These are phyloP conservation scores for Catunica adiposa DNA, from an alignment of 2,329 filamentous ascomycete genomes.

Conservation along the genomic window DNA sequence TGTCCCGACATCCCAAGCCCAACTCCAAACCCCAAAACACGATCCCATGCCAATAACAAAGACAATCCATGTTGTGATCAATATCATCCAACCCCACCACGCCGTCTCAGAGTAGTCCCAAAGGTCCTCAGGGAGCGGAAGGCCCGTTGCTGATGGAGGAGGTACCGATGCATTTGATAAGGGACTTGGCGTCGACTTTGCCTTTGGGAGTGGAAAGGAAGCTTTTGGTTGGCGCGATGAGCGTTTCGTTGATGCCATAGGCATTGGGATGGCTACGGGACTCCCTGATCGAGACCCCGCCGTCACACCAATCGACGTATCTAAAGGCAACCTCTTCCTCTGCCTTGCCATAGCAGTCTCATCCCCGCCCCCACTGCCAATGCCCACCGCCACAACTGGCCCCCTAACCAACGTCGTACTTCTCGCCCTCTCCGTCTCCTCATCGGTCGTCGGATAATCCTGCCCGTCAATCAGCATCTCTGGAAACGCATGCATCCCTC, in stretches of 20 bases:
- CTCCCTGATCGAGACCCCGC: too few relatives aligned
- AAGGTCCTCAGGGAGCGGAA: conserved; percentile 35
- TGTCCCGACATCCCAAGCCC: conserved; percentile 97
- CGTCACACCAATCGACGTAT: too few relatives aligned
- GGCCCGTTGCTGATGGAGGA: conserved; percentile 4
- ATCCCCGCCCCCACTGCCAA: too few relatives aligned
- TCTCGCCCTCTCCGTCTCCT: not conserved
- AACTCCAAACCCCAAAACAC: conserved; percentile 88
- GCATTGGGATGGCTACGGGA: too few relatives aligned
- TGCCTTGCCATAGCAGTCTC: too few relatives aligned
- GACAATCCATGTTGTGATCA: conserved; percentile 82
- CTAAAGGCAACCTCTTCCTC: too few relatives aligned
- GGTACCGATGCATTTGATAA: conserved; percentile 7
- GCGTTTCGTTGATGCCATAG: too few relatives aligned
- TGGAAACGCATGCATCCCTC: conserved; percentile 13
- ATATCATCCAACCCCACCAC: conserved; percentile 94
- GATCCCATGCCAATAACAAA: conserved; percentile 96
- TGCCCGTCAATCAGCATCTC: not conserved
- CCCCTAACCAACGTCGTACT: conserved; percentile 24
- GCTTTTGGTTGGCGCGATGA: too few relatives aligned
- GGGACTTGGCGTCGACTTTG: conserved; percentile 1
- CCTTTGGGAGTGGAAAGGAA: too few relatives aligned
- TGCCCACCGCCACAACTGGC: not conserved
- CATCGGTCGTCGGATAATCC: not conserved
- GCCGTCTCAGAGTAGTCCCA: conserved; percentile 93